Conservation (phyloP, 1,284 basidiomycete species). For the Cutaneotrichosporon sp. region DNA sequence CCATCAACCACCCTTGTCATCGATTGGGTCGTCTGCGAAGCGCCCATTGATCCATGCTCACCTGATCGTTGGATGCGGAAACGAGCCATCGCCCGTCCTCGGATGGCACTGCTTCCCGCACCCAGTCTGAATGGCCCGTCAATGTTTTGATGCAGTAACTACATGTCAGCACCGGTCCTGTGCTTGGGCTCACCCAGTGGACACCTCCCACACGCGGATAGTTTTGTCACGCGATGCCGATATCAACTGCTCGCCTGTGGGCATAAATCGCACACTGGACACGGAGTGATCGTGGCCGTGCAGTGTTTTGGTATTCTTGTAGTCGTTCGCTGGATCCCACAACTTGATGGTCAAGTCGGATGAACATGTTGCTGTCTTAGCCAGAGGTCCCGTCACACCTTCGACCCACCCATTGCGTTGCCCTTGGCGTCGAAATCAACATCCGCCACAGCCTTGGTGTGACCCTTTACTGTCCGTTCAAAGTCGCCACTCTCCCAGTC, state of each 20-base stretch:
- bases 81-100: constrained; percentile 69
- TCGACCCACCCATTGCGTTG: constrained; percentile 62
- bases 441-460: constrained; percentile 82
- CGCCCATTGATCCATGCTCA: no score
- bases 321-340: constrained; percentile 84
- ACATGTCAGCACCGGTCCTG: background rate
- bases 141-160: constrained; percentile 61
- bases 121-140: constrained; percentile 64
- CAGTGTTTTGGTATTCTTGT: constrained; percentile 79
- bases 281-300: constrained; percentile 88
- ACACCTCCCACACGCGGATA: constrained; percentile 78
- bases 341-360: constrained; percentile 85
- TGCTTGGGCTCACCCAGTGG: constrained; percentile 60
- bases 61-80: constrained; percentile 81
- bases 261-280: constrained; percentile 75
- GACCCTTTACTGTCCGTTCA: constrained; percentile 84
- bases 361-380: constrained; percentile 75
- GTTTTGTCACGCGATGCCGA: constrained; percentile 82
- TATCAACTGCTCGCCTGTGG: constrained; percentile 74
- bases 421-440: constrained; percentile 84
- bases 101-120: constrained; percentile 63
- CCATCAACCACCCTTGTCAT: no score
- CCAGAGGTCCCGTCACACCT: background rate
- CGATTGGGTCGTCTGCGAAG: no score
- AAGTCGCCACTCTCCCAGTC: constrained; percentile 94